Conservation (phyloP, 75 land plant species). For the Ceratopteris richardii region DNA sequence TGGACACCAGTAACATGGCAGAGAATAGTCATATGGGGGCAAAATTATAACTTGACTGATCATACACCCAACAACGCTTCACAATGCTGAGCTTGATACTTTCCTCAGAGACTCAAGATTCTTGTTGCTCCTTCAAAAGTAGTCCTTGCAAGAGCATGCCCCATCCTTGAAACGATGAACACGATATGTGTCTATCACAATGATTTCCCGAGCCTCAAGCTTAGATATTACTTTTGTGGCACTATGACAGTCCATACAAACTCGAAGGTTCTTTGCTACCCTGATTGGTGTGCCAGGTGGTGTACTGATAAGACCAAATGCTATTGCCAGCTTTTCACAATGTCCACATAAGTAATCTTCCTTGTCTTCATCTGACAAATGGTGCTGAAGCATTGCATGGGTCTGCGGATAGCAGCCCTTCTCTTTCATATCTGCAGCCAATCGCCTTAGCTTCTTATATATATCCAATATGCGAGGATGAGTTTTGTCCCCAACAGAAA, state of each 20-base stretch:
- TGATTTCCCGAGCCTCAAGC: slow-evolving; percentile 5
- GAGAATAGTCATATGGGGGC: too few species aligned
- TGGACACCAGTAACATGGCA: too few species aligned
- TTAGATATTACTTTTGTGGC: slow-evolving; percentile 11
- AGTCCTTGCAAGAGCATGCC: slow-evolving; percentile 16
- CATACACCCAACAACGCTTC: too few species aligned
- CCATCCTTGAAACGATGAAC: slow-evolving; percentile 19
- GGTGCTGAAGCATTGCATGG: slow-evolving; percentile 6
- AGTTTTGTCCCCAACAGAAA: slow-evolving; percentile 28
- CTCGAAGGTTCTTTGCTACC: slow-evolving; percentile 12
- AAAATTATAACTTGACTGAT: too few species aligned
- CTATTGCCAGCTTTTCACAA: slow-evolving; percentile 20
- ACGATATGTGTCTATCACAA: slow-evolving; percentile 14
- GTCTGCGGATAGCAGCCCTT: slow-evolving; percentile 23
- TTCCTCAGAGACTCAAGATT: too few species aligned
- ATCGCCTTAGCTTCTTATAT: slow-evolving; percentile 23
- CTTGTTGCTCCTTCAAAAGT: too few species aligned
- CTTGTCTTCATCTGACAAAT: background rate
- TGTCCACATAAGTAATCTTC: slow-evolving; percentile 7
- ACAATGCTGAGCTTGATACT: too few species aligned
- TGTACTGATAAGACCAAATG: slow-evolving; percentile 23
- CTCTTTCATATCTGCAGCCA: slow-evolving; percentile 22
- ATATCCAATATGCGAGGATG: slow-evolving; percentile 30
- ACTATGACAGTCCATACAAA: slow-evolving; percentile 13
- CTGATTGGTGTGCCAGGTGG: slow-evolving; percentile 16